Evolutionary conservation across 1,284 basidiomycete species (phyloP).

Genomic region (Cryptococcus sp.): DNA sequence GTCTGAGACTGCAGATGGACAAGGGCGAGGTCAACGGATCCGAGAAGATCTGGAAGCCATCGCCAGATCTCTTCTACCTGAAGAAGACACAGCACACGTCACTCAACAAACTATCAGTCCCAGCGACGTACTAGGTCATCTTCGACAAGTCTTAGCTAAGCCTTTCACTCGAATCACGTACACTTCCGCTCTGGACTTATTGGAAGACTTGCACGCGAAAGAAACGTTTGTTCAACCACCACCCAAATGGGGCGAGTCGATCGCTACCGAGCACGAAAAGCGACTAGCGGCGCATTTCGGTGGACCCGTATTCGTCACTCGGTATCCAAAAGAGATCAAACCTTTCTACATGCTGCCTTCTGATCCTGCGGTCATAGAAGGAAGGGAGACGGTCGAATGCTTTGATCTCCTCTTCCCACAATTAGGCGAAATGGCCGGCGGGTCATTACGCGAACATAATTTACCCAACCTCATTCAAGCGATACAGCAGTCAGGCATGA

Average conservation of each 20-base stretch:
- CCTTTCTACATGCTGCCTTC: slow-evolving; percentile 91
- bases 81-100: slow-evolving; percentile 1
- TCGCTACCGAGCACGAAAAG: slow-evolving; percentile 89
- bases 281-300: slow-evolving; percentile 70
- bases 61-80: slow-evolving; percentile 5
- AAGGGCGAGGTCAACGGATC: slow-evolving; percentile 20
- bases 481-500: slow-evolving; percentile 60
- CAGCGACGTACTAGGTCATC: slow-evolving; percentile 17
- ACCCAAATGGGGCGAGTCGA: slow-evolving; percentile 68
- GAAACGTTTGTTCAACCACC: slow-evolving; percentile 57
- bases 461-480: slow-evolving; percentile 60
- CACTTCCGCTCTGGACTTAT: slow-evolving; percentile 67
- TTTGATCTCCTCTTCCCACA: slow-evolving; percentile 90
- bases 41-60: slow-evolving; percentile 34
- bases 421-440: slow-evolving; percentile 88
- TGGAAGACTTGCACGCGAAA: slow-evolving; percentile 56
- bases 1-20: slow-evolving; percentile 1
- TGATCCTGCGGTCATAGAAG: slow-evolving; percentile 15
- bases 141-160: slow-evolving; percentile 22
- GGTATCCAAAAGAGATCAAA: slow-evolving; percentile 81
- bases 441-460: slow-evolving; percentile 86
- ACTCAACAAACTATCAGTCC: neutral
- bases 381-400: slow-evolving; percentile 64
- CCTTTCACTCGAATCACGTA: slow-evolving; percentile 70
- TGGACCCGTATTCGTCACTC: slow-evolving; percentile 85